Base-by-base conservation (phyloP, 192 early-diverging fungal species). In the Linderina pennispora region DNA sequence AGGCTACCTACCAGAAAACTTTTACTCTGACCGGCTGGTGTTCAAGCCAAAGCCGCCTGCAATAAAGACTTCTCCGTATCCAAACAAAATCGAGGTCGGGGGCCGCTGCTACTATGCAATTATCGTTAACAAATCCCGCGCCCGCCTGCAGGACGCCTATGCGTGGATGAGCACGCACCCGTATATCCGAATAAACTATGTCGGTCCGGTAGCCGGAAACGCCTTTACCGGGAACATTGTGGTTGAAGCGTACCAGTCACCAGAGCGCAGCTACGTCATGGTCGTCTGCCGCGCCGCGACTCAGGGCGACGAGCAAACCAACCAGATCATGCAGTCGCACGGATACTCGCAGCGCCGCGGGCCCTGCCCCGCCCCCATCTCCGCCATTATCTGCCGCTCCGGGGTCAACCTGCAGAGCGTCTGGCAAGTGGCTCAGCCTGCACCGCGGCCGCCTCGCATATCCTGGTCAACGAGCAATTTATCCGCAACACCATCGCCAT, bases 111-210 rank as follows among this genome's bases (percentile, higher is more conserved):
- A 43, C 59, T 70, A 58, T 38, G 58, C 58, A 0, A 53, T 63
- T 9, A 2, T 62, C 6, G 51, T 36, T 0, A 48, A 31, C 10
- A 42, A 23, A 17, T 1, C 32, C 8, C 6, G 8, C 14, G 45
- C 55, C 1, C 21, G 45, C 7, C 51, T 65, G n/a, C 11, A 36
- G 1, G 33, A 49, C 20, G 19, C n/a, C 5, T 63, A 55, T 20
- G 38, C 53, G 22, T 70, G 67, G 67, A 70, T 70, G 66, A 53
- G 54, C 39, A 48, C 55, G 9, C 66, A 70, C 23, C 46, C 58
- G 3, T 70, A 70, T 22, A 36, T 70, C 22, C 14, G 34, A 4
- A 43, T 70, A 0, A 37, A 43, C 34, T 35, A 47, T 23, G 31
- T 45, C 2, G 25, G 9, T 15, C n/a, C 14, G 1, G 24, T 11